Conservation (phyloP, 371 early-diverging fungal species). For the Fennellomyces sp. region DNA sequence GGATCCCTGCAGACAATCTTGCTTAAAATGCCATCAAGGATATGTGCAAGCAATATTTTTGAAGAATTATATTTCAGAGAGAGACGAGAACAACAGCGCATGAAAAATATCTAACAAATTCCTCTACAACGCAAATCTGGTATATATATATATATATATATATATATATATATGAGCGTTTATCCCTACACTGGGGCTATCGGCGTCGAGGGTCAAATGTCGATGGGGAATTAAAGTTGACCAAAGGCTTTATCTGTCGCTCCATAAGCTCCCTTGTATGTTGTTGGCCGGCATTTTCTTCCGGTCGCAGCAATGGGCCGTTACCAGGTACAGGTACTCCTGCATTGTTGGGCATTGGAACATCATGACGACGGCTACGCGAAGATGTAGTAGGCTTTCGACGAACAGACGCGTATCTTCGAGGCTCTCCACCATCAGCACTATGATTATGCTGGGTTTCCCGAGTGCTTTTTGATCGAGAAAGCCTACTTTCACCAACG, state of each 20-base stretch:
- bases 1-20: too few relatives aligned
- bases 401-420: constrained; percentile 33
- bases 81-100: too few relatives aligned
- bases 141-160: too few relatives aligned
- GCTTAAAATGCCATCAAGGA: too few relatives aligned
- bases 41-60: neutral
- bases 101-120: too few relatives aligned
- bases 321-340: constrained; percentile 15
- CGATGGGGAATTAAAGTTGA: constrained; percentile 27
- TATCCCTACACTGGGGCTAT: too few relatives aligned
- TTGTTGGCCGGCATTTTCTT: constrained; percentile 39
- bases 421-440: neutral
- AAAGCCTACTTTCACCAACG: constrained; percentile 14
- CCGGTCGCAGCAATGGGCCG: constrained; percentile 33
- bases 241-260: constrained; percentile 48
- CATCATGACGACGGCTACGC: constrained; percentile 21
- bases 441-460: constrained; percentile 16
- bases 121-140: neutral
- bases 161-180: too few relatives aligned
- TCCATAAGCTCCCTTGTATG: constrained; percentile 40
- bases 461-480: constrained; percentile 40
- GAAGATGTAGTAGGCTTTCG: constrained; percentile 34
- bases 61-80: too few relatives aligned
- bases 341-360: constrained; percentile 32
- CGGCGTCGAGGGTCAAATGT: constrained; percentile 1